Evolutionary conservation across 1,284 basidiomycete genomes (phyloP).

Genomic region (Malassezia globosa): DNA sequence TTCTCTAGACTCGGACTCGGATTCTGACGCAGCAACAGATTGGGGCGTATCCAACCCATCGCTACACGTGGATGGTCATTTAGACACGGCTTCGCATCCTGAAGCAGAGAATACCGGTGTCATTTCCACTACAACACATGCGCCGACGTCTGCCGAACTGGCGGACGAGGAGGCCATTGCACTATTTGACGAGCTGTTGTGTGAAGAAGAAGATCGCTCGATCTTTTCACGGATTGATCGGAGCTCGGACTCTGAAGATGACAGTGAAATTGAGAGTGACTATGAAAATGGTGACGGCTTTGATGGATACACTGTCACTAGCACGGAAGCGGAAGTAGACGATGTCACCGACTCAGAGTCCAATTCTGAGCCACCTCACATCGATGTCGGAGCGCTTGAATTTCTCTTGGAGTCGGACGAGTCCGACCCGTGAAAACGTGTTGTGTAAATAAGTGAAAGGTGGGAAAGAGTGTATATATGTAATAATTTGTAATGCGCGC

Average conservation of each 20-base stretch:
- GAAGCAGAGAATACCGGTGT: background rate
- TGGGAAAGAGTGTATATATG: background rate
- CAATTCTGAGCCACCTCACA: background rate
- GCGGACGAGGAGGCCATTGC: constrained; percentile 16
- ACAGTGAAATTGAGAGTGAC: background rate
- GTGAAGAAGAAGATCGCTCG: constrained; percentile 12
- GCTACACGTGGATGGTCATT: background rate
- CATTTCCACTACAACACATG: background rate
- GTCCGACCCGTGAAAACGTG: too few species aligned
- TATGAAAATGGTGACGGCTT: too few species aligned
- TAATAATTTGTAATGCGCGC: constrained; percentile 5
- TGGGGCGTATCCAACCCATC: too few species aligned
- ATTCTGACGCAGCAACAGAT: too few species aligned
- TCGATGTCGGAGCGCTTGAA: background rate
- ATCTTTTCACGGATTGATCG: background rate
- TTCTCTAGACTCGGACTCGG: constrained; percentile 1
- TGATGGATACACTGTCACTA: too few species aligned
- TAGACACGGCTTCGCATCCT: background rate
- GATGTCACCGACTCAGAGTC: background rate
- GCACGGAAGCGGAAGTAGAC: too few species aligned
- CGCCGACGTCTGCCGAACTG: constrained; percentile 1
- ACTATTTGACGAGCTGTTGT: constrained; percentile 15
- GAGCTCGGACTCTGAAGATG: background rate
- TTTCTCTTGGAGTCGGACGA: background rate
- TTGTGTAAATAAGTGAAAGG: background rate